phyloP scores from a whole-genome alignment of 352 stramenopile genomes.

The Phytopythium ostracodes region DNA sequence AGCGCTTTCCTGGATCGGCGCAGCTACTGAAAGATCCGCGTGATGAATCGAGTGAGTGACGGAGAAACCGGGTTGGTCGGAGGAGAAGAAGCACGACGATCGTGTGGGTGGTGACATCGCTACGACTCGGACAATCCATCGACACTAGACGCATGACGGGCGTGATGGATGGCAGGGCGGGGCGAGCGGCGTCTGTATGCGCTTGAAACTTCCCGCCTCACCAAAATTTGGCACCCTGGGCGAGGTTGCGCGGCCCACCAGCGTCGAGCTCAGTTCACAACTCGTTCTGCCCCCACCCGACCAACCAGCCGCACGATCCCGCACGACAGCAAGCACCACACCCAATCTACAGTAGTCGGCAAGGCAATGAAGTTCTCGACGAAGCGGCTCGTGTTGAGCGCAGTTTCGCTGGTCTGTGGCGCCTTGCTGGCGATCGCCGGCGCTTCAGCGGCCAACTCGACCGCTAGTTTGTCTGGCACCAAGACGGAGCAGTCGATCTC shows the following conservation, averaged over 20 bases:
- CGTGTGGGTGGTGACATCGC: neutral
- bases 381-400: neutral
- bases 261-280: neutral
- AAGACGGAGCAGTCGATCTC: neutral
- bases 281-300: neutral
- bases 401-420: neutral
- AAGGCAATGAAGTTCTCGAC: neutral
- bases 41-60: neutral
- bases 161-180: constrained; percentile 1
- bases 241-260: neutral
- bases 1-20: neutral
- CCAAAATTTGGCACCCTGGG: too few species aligned
- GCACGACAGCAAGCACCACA: neutral
- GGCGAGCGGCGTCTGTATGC: neutral
- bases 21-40: neutral
- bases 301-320: neutral
- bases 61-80: neutral
- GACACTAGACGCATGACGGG: neutral
- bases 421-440: neutral
- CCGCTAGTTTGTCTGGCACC: neutral
- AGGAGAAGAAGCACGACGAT: neutral
- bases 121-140: neutral
- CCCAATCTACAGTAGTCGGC: too few species aligned
- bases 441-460: neutral
- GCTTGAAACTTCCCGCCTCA: too few species aligned